Percentiles rank a stretch among this genome's conserved stretches.
These are phyloP conservation scores for Suillus bovinus DNA, from an alignment of 768 basidiomycete species.

Conservation along the genomic window DNA sequence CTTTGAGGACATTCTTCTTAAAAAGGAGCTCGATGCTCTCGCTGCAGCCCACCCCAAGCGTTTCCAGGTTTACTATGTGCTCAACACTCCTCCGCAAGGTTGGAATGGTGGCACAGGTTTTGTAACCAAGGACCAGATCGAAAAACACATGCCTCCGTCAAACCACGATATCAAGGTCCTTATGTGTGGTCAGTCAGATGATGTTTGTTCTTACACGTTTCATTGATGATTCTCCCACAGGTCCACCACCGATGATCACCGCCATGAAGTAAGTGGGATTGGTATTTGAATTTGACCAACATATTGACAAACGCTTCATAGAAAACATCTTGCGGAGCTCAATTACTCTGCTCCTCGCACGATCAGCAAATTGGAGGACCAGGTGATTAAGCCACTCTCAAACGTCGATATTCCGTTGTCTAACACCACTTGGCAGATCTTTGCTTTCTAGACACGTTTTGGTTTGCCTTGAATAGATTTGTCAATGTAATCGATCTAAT, in stretches of 20 bases:
- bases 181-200: slow-evolving; percentile 70
- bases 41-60: slow-evolving; percentile 57
- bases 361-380: slow-evolving; percentile 90
- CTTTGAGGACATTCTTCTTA: slow-evolving; percentile 89
- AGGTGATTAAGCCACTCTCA: slow-evolving; percentile 45
- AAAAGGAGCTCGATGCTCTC: slow-evolving; percentile 83
- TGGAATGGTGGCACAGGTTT: slow-evolving; percentile 95
- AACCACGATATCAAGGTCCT: slow-evolving; percentile 77
- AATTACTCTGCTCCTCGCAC: slow-evolving; percentile 86
- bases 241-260: slow-evolving; percentile 74
- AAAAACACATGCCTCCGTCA: slow-evolving; percentile 70
- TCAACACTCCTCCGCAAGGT: slow-evolving; percentile 88
- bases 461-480: background rate
- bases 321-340: slow-evolving; percentile 88
- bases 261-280: slow-evolving; percentile 71
- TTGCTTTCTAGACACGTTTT: slow-evolving; percentile 36
- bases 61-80: slow-evolving; percentile 86
- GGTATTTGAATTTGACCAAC: background rate
- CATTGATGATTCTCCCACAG: slow-evolving; percentile 31
- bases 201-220: slow-evolving; percentile 11
- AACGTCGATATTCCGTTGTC: slow-evolving; percentile 1
- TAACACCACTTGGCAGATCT: slow-evolving; percentile 35
- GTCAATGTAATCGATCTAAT: background rate
- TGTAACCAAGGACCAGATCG: slow-evolving; percentile 90
- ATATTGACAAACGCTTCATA: slow-evolving; percentile 30